Base-by-base conservation (phyloP, 1,139 yeast genomes). In the Zygoascus meyerae region DNA sequence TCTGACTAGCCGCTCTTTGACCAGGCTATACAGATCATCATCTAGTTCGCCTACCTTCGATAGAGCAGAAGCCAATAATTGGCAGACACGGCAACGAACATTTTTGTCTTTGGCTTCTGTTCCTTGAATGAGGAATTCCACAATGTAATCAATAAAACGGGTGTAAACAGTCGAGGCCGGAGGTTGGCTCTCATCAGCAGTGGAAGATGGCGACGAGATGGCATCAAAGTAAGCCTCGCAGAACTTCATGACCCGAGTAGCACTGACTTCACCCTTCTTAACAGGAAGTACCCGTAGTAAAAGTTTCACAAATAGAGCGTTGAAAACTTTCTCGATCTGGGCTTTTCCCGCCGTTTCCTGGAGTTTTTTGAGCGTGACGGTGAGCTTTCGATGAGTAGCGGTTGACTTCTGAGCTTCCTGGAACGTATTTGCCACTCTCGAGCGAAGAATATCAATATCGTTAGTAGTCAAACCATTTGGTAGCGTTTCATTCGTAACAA, bases 11-110 rank as follows among this genome's bases (percentile, higher is more conserved):
- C 82, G 78, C 59, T 77, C 75, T 54, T 78, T 73, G 43, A 92
- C 66, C 2, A 78, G 73, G 46, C 81, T 79, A 56, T 82, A 85
- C 17, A 86, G 66, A 28, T 81, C 85, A 48, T 81, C 84, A 56
- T 83, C 94, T 31, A 90, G 75, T 56, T 86, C 94, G 1, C 86
- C 83, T 45, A 87, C 73, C 48, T 80, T 79, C 54, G 81, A 80
- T 63, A 90, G 81, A 36, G 86, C 69, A 42, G 79, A 78, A 0
- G 94, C 89, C 44, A 92, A 68, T 30, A 90, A 66, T 61, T 89
- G 96, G 34, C 86, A 81, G 6, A 83, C 83, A 48, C 97, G 72
- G 60, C 77, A 89, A 42, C 98, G 71, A 1, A 92, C 97, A 52
- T 75, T 77, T 59, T 76, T 80, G 60, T 85, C 86, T 55, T 77